Percentiles rank a stretch among this genome's conserved stretches.
Conservation (phyloP, 768 basidiomycete genomes). For the Boletus sensibilis region DNA sequence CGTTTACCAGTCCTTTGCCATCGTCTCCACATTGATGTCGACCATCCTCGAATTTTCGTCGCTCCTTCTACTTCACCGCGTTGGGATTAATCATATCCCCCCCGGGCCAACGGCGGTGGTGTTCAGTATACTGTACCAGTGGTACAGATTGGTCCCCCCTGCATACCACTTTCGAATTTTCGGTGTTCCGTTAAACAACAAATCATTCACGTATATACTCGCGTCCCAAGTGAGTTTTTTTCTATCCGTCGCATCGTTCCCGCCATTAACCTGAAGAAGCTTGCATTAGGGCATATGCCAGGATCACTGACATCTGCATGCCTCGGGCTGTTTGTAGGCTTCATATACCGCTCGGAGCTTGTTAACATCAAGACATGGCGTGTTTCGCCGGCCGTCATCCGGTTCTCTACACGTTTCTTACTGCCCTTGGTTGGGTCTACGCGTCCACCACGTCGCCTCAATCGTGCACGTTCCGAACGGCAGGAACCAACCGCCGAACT, state of each 20-base stretch:
- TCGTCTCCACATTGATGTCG: constrained; percentile 63
- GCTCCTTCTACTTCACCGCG: constrained; percentile 61
- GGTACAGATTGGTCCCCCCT: constrained; percentile 72
- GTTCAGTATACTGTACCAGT: constrained; percentile 83
- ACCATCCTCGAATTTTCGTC: constrained; percentile 66
- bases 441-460: constrained; percentile 61
- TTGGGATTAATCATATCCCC: constrained; percentile 72
- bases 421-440: constrained; percentile 67
- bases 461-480: constrained; percentile 70
- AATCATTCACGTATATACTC: constrained; percentile 68
- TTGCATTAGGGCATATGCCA: constrained; percentile 66
- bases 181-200: constrained; percentile 72
- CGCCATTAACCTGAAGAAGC: constrained; percentile 40
- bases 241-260: not conserved
- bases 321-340: constrained; percentile 68
- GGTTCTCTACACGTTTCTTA: constrained; percentile 56
- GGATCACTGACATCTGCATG: constrained; percentile 59
- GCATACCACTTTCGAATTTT: constrained; percentile 77
- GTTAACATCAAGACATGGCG: constrained; percentile 79
- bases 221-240: constrained; percentile 59
- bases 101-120: constrained; percentile 73
- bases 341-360: constrained; percentile 81
- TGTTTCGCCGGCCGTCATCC: constrained; percentile 57
- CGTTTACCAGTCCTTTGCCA: constrained; percentile 64
- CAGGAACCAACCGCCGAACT: constrained; percentile 17